A percentile compares a stretch with the other conserved stretches of the same genome.
phyloP scores from a whole-genome alignment of 2,329 filamentous ascomycete genomes.

The Blastomyces silverae region DNA sequence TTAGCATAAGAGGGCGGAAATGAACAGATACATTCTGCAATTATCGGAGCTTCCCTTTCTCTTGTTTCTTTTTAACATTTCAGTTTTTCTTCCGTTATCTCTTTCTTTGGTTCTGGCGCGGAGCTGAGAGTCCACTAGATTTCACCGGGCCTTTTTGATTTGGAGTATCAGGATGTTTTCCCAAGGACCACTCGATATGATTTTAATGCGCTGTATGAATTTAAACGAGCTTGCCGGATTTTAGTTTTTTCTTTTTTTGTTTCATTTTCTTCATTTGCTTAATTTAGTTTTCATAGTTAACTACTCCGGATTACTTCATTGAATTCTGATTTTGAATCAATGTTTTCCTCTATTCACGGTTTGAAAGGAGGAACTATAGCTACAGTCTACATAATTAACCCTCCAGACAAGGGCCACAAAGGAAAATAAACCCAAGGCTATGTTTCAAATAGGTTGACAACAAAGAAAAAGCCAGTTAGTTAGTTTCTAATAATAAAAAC shows the following conservation, averaged over 20 bases:
- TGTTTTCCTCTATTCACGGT: no score
- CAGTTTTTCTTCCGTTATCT: neutral
- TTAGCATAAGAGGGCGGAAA: constrained; percentile 52
- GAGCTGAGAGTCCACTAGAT: neutral
- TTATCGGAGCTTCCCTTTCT: neutral
- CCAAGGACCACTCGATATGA: neutral
- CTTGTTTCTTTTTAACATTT: neutral
- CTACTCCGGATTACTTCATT: no score
- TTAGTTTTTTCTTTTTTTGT: neutral
- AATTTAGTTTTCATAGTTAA: neutral
- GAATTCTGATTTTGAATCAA: no score
- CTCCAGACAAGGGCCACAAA: neutral
- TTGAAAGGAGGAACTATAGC: neutral
- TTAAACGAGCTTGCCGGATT: neutral
- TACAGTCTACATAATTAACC: no score
- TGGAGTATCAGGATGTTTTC: neutral
- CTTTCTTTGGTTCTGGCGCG: neutral
- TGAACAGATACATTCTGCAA: neutral
- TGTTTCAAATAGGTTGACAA: neutral
- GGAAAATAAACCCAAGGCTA: neutral
- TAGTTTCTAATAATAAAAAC: no score
- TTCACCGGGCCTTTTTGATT: neutral
- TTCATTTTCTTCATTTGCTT: neutral
- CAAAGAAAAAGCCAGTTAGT: neutral
- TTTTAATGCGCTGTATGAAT: neutral